phyloP scores from a whole-genome alignment of 202 grass and related monocot species.

The Brachypodium distachyon region DNA sequence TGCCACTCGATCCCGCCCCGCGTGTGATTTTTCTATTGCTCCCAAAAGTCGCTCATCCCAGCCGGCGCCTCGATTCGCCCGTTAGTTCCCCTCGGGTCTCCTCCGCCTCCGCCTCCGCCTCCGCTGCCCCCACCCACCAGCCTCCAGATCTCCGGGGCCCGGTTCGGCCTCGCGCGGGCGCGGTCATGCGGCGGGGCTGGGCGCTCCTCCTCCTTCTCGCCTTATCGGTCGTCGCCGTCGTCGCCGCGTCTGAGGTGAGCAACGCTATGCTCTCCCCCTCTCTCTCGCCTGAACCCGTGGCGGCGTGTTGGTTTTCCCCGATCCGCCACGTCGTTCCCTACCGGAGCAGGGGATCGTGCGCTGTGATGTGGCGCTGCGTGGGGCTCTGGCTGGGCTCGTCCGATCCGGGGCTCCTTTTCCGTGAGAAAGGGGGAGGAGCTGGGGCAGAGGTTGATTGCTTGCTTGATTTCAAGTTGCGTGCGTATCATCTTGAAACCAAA shows the following conservation, averaged over 20 bases:
- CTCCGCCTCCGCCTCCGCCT: not conserved
- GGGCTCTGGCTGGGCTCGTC: not conserved
- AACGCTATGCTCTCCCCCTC: not conserved
- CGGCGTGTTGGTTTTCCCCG: no score
- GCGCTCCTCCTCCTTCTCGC: slow-evolving; percentile 16
- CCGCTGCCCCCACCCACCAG: not conserved
- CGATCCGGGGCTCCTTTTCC: not conserved
- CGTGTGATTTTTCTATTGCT: not conserved
- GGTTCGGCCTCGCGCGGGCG: no score
- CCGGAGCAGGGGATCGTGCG: no score
- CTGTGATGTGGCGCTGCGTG: no score
- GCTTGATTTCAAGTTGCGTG: not conserved
- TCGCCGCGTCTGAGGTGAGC: slow-evolving; percentile 8
- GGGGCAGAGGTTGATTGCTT: no score
- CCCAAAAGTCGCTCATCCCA: not conserved
- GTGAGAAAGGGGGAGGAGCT: no score
- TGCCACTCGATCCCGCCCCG: no score
- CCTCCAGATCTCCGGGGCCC: slow-evolving; percentile 27
- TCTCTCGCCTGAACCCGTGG: not conserved
- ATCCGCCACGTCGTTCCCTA: no score
- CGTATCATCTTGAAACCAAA: no score
- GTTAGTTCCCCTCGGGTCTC: not conserved
- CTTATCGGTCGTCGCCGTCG: not conserved
- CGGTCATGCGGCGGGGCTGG: slow-evolving; percentile 15
- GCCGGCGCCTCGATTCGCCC: not conserved